Conservation (phyloP, 2,329 filamentous ascomycete genomes). For the Leptosphaerulina australis region DNA sequence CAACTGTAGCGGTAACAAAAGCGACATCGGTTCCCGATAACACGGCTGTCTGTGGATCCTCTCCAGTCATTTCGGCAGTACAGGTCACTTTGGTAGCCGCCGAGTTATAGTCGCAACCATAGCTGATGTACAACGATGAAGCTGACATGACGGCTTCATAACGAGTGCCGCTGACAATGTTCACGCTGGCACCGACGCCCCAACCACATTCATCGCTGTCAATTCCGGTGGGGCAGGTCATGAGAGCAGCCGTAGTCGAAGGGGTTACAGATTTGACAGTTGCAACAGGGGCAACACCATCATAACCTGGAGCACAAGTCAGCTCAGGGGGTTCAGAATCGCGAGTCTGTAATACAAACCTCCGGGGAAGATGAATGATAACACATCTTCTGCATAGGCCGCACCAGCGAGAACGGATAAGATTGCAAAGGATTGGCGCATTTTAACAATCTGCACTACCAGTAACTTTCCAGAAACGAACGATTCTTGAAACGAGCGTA, state of each 20-base stretch:
- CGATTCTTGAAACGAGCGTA: slow-evolving; percentile 2
- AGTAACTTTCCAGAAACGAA: neutral
- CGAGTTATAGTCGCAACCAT: slow-evolving; percentile 35
- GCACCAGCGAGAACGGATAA: slow-evolving; percentile 27
- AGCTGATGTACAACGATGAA: slow-evolving; percentile 29
- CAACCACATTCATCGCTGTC: slow-evolving; percentile 35
- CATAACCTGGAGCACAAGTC: slow-evolving; percentile 16
- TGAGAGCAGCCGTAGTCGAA: slow-evolving; percentile 30
- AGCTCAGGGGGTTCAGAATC: neutral
- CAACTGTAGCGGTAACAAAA: slow-evolving; percentile 32
- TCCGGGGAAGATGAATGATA: slow-evolving; percentile 33
- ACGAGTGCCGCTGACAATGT: slow-evolving; percentile 20
- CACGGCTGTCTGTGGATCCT: slow-evolving; percentile 24
- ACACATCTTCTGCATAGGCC: slow-evolving; percentile 23
- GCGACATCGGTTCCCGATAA: slow-evolving; percentile 27
- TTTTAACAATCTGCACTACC: slow-evolving; percentile 17
- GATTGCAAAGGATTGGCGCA: slow-evolving; percentile 33
- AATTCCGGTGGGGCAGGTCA: slow-evolving; percentile 31
- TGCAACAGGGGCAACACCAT: slow-evolving; percentile 31
- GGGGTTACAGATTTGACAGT: slow-evolving; percentile 29
- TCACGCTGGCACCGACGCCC: slow-evolving; percentile 28
- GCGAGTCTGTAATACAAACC: slow-evolving; percentile 18
- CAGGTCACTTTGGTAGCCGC: slow-evolving; percentile 33
- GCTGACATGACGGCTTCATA: slow-evolving; percentile 30
- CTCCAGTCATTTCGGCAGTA: slow-evolving; percentile 29